phyloP scores from a whole-genome alignment of 768 basidiomycete genomes.

The Lentinula boryana region DNA sequence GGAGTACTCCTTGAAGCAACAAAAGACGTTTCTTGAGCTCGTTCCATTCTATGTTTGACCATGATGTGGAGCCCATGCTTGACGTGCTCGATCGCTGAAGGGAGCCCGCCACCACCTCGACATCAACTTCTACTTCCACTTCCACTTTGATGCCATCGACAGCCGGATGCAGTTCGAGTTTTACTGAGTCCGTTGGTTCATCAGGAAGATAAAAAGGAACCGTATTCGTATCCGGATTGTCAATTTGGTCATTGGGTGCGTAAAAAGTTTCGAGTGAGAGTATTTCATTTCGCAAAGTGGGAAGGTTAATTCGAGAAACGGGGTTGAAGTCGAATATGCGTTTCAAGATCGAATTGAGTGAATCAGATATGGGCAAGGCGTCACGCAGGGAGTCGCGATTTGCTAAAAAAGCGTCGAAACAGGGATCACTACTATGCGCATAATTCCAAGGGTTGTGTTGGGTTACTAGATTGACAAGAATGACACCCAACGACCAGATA shows the following conservation, averaged over 20 bases:
- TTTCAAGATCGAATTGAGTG: conserved; percentile 40
- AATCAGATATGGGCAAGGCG: conserved; percentile 48
- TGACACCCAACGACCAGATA: conserved; percentile 44
- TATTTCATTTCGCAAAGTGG: neutral
- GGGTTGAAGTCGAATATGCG: conserved; percentile 44
- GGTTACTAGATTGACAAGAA: conserved; percentile 53
- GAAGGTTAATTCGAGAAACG: conserved; percentile 24
- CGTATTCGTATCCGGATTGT: neutral
- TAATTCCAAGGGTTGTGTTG: conserved; percentile 48
- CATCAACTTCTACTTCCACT: neutral
- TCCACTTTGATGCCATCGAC: neutral
- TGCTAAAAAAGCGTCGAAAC: conserved; percentile 40
- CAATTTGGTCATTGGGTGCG: neutral
- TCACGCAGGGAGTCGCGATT: conserved; percentile 39
- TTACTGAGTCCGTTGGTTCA: neutral
- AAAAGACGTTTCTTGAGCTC: neutral
- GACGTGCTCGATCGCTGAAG: neutral
- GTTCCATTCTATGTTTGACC: neutral
- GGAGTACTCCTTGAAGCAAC: neutral
- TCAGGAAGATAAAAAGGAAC: neutral
- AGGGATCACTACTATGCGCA: conserved; percentile 44
- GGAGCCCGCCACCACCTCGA: neutral
- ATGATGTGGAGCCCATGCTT: neutral
- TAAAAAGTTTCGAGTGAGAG: conserved; percentile 1
- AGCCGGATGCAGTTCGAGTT: neutral